Evolutionary conservation across 805 yeast species (phyloP), one percentile per base, ranked within the genome.

Genomic region (Starmera amethionina): DNA sequence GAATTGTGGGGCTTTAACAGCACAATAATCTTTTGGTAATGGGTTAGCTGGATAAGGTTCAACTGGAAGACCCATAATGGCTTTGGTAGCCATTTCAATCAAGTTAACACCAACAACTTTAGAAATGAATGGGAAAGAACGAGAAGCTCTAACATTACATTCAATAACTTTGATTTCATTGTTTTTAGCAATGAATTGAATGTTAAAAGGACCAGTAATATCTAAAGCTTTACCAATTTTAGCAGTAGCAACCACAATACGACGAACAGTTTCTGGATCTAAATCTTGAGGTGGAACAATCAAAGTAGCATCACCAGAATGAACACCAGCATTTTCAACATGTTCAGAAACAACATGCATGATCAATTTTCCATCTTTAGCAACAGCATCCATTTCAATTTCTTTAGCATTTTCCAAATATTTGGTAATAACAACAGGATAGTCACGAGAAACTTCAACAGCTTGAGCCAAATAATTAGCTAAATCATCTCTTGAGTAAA

Each of bases 321-420:
- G 98, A 35, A 90, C 96, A 76, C 98, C 98, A 25, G 98, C 98
- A 59, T 90, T 90, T 69, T 90, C 98, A 50, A 93, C 96, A 62
- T 90, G 98, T 67, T 93, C 97, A 41, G 96, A 87, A 43, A 90
- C 96, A 59, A 88, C 97, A 62, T 90, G 97, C 88, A 90, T 86
- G 52, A 93, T 75, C 67, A 90, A 72, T 63, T 88, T 78, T 64
- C 98, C 98, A 56, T 90, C 85, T 61, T 76, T 77, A 34, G 98
- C 97, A 57, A 90, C 97, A 37, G 96, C 97, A 62, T 90, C 98
- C 93, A 90, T 89, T 67, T 90, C 98, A 56, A 90, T 90, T 68
- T 90, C 98, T 70, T 90, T 86, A 35, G 97, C 97, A 48, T 86
- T 82, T 69, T 90, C 96, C 55, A 93, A 88, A 68, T 85, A 90